Evolutionary conservation across 768 basidiomycete species (phyloP), one percentile per base, ranked within the genome.

Genomic region (Lyophyllum atratum): DNA sequence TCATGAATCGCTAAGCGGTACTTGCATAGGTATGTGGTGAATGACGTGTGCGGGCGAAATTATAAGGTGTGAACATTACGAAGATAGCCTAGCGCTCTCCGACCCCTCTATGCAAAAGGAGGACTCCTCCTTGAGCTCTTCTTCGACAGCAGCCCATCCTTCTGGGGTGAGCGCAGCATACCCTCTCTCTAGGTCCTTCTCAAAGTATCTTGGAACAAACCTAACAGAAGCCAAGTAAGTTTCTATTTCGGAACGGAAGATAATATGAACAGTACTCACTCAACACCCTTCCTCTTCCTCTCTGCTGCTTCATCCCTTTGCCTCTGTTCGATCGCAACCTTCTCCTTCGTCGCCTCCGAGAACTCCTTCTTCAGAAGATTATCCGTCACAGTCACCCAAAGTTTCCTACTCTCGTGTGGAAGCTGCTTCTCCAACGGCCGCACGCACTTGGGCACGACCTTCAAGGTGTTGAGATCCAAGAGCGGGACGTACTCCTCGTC

Each of bases 241-340:
- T 4, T 17, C 19, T 22, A 28, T 17, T 15, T 12, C 12, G 21
- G 17, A 40, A 19, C 21, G 7, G 43, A 22, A 33, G 1, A 6
- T 39, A 53, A 42, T 19, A 50, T n/a, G 33, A 49, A 3, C 11
- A 19, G 53, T 9, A 89, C 92, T 77, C 66, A 96, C 92, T 83
- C 80, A 28, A 84, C 70, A 17, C 89, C 92, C 55, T 85, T 89
- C 70, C 80, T 82, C 79, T 93, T 95, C 73, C 93, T 80, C 70
- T 93, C 92, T 11, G 88, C 90, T 6, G 94, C 92, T 29, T 86
- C 83, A 58, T 98, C 95, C 49, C 97, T 77, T 78, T 98, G 97
- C 67, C 70, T 83, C 81, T 98, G 96, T 75, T 99, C 97, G 54
- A 99, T 96, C 4, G 72, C 72, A 51, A 94, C 83, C 80, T 99